These are phyloP conservation scores for Flammula alnicola DNA, from an alignment of 1,284 basidiomycete genomes.

Conservation along the genomic window DNA sequence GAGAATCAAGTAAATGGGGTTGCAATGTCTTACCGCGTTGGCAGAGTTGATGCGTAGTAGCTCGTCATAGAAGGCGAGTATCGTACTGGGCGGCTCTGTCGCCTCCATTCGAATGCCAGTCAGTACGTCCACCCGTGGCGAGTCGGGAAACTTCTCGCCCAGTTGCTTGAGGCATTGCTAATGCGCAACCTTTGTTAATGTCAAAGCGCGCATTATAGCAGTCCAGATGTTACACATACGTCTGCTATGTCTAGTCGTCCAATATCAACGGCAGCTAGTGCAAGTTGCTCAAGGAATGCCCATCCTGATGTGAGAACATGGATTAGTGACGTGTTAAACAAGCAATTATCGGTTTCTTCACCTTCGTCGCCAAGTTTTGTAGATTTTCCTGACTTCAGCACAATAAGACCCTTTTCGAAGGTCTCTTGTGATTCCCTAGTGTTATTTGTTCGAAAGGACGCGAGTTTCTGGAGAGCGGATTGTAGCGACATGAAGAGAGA, in stretches of 20 bases:
- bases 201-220: conserved; percentile 23
- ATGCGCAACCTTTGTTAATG: conserved; percentile 23
- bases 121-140: conserved; percentile 84
- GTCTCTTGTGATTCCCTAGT: conserved; percentile 73
- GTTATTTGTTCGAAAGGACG: conserved; percentile 70
- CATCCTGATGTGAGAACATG: conserved; percentile 63
- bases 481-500: conserved; percentile 43
- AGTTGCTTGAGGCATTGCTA: conserved; percentile 69
- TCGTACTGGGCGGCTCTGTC: conserved; percentile 62
- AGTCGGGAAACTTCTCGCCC: conserved; percentile 75
- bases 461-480: conserved; percentile 67
- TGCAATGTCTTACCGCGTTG: conserved; percentile 69
- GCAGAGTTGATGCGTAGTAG: conserved; percentile 73
- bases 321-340: conserved; percentile 16
- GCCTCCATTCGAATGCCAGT: conserved; percentile 88
- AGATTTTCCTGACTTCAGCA: conserved; percentile 59
- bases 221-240: conserved; percentile 51
- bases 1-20: not conserved
- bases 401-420: conserved; percentile 61
- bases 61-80: conserved; percentile 71
- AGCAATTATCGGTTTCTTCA: conserved; percentile 28
- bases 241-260: conserved; percentile 82
- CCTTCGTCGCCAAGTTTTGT: conserved; percentile 66
- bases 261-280: conserved; percentile 85
- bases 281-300: conserved; percentile 88